These are phyloP conservation scores for Eruca vesicaria DNA, from an alignment of 441 rosid genomes.

Conservation along the genomic window DNA sequence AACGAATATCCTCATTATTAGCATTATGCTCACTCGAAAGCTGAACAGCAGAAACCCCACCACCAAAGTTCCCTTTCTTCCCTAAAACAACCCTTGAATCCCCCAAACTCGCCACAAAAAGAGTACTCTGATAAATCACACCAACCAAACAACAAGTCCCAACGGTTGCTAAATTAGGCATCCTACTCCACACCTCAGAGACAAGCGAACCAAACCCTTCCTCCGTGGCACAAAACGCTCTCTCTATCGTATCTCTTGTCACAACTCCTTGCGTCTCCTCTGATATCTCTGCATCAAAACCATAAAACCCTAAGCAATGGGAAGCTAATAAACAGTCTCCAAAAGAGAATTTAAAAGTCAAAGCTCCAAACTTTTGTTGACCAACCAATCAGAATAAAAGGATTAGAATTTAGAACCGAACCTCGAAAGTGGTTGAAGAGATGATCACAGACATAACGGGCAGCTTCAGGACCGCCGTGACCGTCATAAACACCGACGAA, in stretches of 20 bases:
- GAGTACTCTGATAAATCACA: constrained; percentile 65
- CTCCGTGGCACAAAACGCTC: constrained; percentile 71
- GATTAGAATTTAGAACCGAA: no score
- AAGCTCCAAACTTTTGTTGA: constrained; percentile 22
- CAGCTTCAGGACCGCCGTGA: constrained; percentile 87
- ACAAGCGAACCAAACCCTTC: constrained; percentile 74
- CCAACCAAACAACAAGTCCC: constrained; percentile 91
- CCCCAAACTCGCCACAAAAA: constrained; percentile 81
- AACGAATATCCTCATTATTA: constrained; percentile 69
- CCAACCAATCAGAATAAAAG: no score
- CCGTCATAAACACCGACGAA: constrained; percentile 94
- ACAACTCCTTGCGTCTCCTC: constrained; percentile 69
- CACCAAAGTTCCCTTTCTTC: constrained; percentile 64
- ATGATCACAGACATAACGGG: constrained; percentile 79
- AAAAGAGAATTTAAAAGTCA: constrained; percentile 22
- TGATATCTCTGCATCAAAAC: constrained; percentile 68
- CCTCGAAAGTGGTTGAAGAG: constrained; percentile 79
- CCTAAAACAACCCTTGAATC: constrained; percentile 88
- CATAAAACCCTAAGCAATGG: constrained; percentile 67
- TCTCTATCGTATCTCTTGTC: constrained; percentile 59
- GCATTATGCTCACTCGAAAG: constrained; percentile 88
- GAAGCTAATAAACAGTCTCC: no score
- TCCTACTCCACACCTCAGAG: constrained; percentile 58
- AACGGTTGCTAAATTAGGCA: constrained; percentile 68
- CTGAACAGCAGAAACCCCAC: constrained; percentile 72